Conservation (phyloP, 2,329 filamentous ascomycete genomes). For the Magnaporthales sp. region DNA sequence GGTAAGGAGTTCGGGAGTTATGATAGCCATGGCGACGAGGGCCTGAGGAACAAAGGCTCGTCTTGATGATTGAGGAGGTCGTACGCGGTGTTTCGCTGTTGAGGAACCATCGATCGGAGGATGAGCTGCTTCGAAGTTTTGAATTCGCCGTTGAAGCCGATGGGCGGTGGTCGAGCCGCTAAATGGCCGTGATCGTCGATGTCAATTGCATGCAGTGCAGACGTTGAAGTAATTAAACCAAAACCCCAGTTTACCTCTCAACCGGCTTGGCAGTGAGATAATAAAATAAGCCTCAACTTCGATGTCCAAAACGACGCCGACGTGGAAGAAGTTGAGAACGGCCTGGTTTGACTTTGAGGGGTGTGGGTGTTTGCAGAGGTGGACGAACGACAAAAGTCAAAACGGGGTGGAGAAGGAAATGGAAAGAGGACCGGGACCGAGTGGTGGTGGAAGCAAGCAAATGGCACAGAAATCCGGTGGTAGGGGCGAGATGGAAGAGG, state of each 20-base stretch:
- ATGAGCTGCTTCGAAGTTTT: neutral
- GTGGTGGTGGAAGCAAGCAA: neutral
- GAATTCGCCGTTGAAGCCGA: neutral
- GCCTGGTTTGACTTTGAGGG: neutral
- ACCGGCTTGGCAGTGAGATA: neutral
- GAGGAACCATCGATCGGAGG: constrained; percentile 1
- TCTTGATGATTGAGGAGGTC: constrained; percentile 1
- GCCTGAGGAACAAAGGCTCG: neutral
- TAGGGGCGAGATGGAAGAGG: neutral
- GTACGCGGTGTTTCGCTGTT: neutral
- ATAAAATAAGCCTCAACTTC: neutral
- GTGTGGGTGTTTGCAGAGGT: neutral
- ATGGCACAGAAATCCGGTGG: neutral
- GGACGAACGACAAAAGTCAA: neutral
- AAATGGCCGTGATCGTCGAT: neutral
- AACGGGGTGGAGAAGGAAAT: neutral
- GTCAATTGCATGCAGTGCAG: neutral
- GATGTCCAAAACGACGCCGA: neutral
- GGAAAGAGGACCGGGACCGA: neutral
- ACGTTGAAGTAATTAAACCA: neutral
- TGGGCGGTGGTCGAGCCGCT: neutral
- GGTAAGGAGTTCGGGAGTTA: constrained; percentile 15
- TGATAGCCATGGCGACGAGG: constrained; percentile 14
- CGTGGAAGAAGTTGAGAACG: neutral
- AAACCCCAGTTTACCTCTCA: neutral